Percentiles rank a stretch among this genome's conserved stretches.
Conservation (phyloP, 2,329 filamentous ascomycete genomes). For the Ilyonectria sp. region DNA sequence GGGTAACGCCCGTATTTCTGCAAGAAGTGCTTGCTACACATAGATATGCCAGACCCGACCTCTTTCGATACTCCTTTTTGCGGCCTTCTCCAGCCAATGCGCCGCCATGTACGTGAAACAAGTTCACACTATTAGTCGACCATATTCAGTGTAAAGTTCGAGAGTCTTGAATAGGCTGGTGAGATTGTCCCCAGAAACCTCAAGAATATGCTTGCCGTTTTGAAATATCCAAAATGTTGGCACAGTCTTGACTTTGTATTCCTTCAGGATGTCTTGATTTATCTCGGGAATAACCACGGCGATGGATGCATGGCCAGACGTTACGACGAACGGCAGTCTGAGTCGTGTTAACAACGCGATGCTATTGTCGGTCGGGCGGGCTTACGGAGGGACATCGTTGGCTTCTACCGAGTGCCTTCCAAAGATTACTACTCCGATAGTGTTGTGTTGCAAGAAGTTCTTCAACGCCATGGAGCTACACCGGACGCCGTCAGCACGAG, state of each 20-base stretch:
- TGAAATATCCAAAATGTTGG: not conserved
- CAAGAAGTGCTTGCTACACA: not conserved
- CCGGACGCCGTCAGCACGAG: not conserved
- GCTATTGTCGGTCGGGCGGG: not conserved
- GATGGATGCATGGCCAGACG: not conserved
- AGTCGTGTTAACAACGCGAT: not conserved
- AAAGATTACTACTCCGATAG: not conserved
- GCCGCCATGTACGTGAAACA: no score
- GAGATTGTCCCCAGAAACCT: not conserved
- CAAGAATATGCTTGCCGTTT: not conserved
- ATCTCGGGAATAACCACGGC: not conserved
- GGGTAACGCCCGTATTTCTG: not conserved
- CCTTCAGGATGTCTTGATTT: not conserved
- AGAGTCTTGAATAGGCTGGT: not conserved
- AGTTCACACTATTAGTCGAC: not conserved
- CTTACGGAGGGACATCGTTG: not conserved
- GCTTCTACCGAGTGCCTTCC: not conserved
- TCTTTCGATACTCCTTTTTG: not conserved
- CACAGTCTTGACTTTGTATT: not conserved
- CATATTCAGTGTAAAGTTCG: not conserved
- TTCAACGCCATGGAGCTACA: not conserved
- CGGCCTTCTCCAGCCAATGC: not conserved
- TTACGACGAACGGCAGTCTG: not conserved
- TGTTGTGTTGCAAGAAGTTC: not conserved
- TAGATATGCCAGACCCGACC: not conserved